Base-by-base conservation (phyloP, 2,329 filamentous ascomycete genomes). In the Sporothrix sp. region DNA sequence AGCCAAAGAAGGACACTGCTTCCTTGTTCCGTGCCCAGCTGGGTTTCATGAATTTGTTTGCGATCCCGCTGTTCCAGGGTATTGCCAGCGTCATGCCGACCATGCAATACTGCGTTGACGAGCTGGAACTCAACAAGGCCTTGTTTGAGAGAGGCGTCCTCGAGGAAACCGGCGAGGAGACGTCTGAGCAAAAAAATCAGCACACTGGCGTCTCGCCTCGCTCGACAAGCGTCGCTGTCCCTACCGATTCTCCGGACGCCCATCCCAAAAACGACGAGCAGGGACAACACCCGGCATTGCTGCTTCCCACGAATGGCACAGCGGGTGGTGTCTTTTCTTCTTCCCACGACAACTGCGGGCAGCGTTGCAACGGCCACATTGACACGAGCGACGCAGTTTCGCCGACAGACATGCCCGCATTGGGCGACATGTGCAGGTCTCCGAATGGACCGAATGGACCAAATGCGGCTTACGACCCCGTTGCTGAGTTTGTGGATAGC, bases 1-100 rank as follows among this genome's bases (percentile, higher is more conserved):
- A 84, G 3, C 88, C 93, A 36, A 82, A 87, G 52, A 87, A 90
- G 59, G 90, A 96, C 59, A 74, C 85, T 28, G 73, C 88, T 55
- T 90, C 91, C 50, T 75, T 96, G 48, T 86, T 82, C 56, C 88
- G 87, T 58, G 85, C 89, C 7, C 93, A 98, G 67, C 85, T 96
- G 50, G 85, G 87, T 21, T 98, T 98, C 68, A 96, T 97, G 87
- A 93, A 88, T 57, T 79, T 96, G 60, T 97, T 97, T 65, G 93
- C 91, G 14, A 81, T 90, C 44, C 93, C 93, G 1, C 75, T 98
- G 0, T 98, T 98, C 63, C 82, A 89, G 62, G 87, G 85, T 7
- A 84, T 97, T 7, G 82, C 87, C 27, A 86, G 94, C 59, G 78
- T 97, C 32, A 76, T 97, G 61, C 90, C 93, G 2, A 79, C 78